Percentiles rank a stretch among this genome's conserved stretches.
Evolutionary conservation across 2,329 filamentous ascomycete species (phyloP).

Genomic region (Fusarium sp.): DNA sequence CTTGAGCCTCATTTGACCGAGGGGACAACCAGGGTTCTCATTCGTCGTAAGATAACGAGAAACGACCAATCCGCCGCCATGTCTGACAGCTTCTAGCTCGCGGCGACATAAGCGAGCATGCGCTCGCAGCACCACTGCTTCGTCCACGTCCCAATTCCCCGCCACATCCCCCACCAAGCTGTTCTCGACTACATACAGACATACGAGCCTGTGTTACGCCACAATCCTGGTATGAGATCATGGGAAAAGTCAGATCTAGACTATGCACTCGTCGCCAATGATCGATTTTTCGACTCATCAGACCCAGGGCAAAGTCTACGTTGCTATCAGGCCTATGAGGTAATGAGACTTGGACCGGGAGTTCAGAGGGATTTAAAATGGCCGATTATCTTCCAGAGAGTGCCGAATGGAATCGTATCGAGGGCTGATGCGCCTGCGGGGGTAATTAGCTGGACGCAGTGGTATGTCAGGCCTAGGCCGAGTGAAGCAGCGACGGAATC

Average conservation of each 20-base stretch:
- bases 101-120: slow-evolving; percentile 40
- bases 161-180: slow-evolving; percentile 45
- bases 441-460: slow-evolving; percentile 53
- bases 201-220: slow-evolving; percentile 52
- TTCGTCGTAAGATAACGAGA: not conserved
- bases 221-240: slow-evolving; percentile 49
- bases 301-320: slow-evolving; percentile 45
- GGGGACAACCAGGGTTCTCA: not conserved
- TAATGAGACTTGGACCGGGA: slow-evolving; percentile 50
- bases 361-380: slow-evolving; percentile 52
- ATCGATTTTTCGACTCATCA: slow-evolving; percentile 52
- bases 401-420: slow-evolving; percentile 51
- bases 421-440: slow-evolving; percentile 53
- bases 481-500: not conserved
- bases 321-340: slow-evolving; percentile 44
- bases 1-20: not conserved
- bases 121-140: slow-evolving; percentile 45
- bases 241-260: slow-evolving; percentile 47
- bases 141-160: slow-evolving; percentile 53
- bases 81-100: not conserved
- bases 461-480: slow-evolving; percentile 36
- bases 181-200: slow-evolving; percentile 52
- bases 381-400: slow-evolving; percentile 55
- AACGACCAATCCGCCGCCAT: not conserved
- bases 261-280: slow-evolving; percentile 46